Percentiles rank a stretch among this genome's conserved stretches.
These are phyloP conservation scores for Diaporthe australafricana DNA, from an alignment of 2,329 filamentous ascomycete species.

Conservation along the genomic window DNA sequence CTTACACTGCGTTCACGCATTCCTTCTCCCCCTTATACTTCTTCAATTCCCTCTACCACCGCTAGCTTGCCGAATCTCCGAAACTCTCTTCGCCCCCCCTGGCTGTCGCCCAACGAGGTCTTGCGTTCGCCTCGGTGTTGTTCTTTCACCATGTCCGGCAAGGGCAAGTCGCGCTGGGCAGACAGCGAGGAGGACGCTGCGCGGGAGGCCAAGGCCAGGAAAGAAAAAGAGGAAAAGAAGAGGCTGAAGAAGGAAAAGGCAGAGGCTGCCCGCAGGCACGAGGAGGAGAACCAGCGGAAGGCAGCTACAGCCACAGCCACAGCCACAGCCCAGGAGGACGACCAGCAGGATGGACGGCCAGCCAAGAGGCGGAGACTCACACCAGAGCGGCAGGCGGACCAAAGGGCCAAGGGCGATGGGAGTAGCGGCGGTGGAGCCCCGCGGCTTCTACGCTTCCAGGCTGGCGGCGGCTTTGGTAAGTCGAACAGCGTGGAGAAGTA, in stretches of 20 bases:
- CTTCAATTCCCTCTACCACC: neutral
- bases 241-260: constrained; percentile 82
- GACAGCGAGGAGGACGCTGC: constrained; percentile 84
- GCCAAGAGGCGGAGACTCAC: constrained; percentile 73
- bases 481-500: constrained; percentile 87
- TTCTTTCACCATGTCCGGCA: constrained; percentile 64
- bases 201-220: constrained; percentile 77
- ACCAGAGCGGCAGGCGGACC: constrained; percentile 52
- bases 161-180: constrained; percentile 85
- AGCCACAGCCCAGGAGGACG: constrained; percentile 41
- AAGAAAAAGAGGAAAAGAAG: constrained; percentile 91
- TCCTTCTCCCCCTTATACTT: neutral
- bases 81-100: neutral
- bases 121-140: neutral
- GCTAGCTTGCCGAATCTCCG: neutral
- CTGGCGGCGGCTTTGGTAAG: constrained; percentile 71
- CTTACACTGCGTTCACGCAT: neutral
- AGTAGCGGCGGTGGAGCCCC: constrained; percentile 45
- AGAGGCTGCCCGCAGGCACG: constrained; percentile 69
- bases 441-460: constrained; percentile 77
- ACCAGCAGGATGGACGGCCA: constrained; percentile 56
- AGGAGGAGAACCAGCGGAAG: constrained; percentile 54
- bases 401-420: constrained; percentile 44
- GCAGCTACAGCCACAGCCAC: constrained; percentile 39
- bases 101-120: neutral